Evolutionary conservation across 352 stramenopile species (phyloP), one percentile per base, ranked within the genome.

Genomic region (Globisporangium spiculum): DNA sequence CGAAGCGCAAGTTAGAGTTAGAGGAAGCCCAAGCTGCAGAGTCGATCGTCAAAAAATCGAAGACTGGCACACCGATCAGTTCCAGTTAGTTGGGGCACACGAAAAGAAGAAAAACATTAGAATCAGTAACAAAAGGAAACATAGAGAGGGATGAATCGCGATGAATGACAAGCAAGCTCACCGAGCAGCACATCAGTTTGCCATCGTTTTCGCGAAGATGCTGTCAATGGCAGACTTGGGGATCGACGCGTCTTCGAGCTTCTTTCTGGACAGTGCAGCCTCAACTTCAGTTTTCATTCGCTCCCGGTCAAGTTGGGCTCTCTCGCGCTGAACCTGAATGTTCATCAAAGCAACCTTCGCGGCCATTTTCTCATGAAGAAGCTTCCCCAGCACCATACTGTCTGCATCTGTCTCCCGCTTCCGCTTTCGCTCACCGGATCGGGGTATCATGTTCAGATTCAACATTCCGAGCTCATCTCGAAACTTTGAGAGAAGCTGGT

Each of bases 11-110:
- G 70, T 76, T 90, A 70, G 79, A 83, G 30, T 67, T 90, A 67
- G 75, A 81, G n/a, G 82, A 81, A 70, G 67, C 66, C 32, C 52
- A 74, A 61, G 73, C 73, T n/a, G 75, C 84, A 16, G 81, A 89
- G 56, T 84, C 77, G 71, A 68, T 90, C 60, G 73, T 92, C 22
- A 92, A 92, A 61, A 92, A 92, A 69, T 63, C 80, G 22, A 92
- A 92, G 66, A 75, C 84, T 54, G 88, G 74, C 72, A 88, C 81
- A 65, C 80, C 84, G 14, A 86, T 92, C 69, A 89, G 81, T 66
- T 92, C 81, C 52, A 90, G 78, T 60, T 88, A 84, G 64, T 16
- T 53, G 54, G 36, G 16, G 54, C 30, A 60, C 44, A 60, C n/a
- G 63, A 48, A 26, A 54, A 64, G 16, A 61, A 60, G 5, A 16